Conservation (phyloP, 2,329 filamentous ascomycete genomes). For the Sporothrix humicola region DNA sequence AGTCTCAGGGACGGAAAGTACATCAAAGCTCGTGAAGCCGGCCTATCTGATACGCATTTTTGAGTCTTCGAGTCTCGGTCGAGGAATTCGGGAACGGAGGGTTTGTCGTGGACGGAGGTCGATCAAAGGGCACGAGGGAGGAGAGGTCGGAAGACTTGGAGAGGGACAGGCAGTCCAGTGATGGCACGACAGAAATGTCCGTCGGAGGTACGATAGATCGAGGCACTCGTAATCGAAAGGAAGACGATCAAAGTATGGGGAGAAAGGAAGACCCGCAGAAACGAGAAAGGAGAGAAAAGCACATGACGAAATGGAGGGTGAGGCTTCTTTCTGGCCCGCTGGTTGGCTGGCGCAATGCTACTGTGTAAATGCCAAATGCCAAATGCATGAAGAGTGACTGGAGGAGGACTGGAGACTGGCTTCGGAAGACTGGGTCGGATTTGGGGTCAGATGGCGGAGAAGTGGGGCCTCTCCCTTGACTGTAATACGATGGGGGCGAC, state of each 20-base stretch:
- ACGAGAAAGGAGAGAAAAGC: no score
- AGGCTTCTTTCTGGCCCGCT: background rate
- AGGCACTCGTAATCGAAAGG: background rate
- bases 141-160: no score
- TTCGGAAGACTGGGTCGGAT: background rate
- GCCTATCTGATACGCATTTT: no score
- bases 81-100: no score
- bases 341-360: background rate
- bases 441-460: constrained; percentile 26
- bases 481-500: background rate
- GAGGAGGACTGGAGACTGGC: background rate
- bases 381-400: background rate
- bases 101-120: no score
- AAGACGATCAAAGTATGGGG: background rate
- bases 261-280: background rate
- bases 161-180: no score
- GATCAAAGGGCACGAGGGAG: no score
- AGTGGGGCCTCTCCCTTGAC: background rate
- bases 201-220: background rate
- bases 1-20: no score
- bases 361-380: background rate
- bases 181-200: background rate
- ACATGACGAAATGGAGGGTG: background rate
- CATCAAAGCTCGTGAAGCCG: no score
- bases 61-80: no score